These are phyloP conservation scores for Aspergillus persii DNA, from an alignment of 2,329 filamentous ascomycete species.

Conservation along the genomic window DNA sequence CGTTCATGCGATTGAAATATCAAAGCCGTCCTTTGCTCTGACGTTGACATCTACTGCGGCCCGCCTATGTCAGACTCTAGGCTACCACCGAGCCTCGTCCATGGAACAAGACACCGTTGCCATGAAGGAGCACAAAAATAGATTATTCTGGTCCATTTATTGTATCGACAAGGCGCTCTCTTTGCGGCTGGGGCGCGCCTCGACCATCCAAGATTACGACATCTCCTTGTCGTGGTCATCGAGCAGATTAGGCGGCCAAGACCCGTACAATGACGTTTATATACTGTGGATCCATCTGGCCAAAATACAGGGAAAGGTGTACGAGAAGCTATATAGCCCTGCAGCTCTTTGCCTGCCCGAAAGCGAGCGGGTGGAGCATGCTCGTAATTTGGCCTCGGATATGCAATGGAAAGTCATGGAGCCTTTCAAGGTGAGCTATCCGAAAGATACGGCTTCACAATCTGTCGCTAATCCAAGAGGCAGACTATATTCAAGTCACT, in stretches of 20 bases:
- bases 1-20: slow-evolving; percentile 61
- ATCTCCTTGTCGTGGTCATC: slow-evolving; percentile 48
- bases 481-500: slow-evolving; percentile 12
- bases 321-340: slow-evolving; percentile 55
- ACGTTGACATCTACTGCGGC: slow-evolving; percentile 60
- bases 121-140: slow-evolving; percentile 31
- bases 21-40: slow-evolving; percentile 63
- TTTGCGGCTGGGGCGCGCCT: slow-evolving; percentile 58
- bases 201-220: slow-evolving; percentile 59
- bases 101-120: slow-evolving; percentile 23
- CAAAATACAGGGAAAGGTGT: slow-evolving; percentile 58
- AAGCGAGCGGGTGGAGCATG: slow-evolving; percentile 26
- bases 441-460: neutral
- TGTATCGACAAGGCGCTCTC: slow-evolving; percentile 59
- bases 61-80: slow-evolving; percentile 61
- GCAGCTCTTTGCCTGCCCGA: slow-evolving; percentile 28
- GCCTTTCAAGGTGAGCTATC: slow-evolving; percentile 27
- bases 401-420: slow-evolving; percentile 29
- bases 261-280: slow-evolving; percentile 49
- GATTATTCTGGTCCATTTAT: slow-evolving; percentile 60
- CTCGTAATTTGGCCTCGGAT: slow-evolving; percentile 27
- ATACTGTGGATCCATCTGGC: slow-evolving; percentile 56
- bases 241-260: slow-evolving; percentile 8
- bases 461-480: neutral
- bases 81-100: slow-evolving; percentile 50